Base-by-base conservation (phyloP, 2,329 filamentous ascomycete species). In the Sordariomycetes sp. region DNA sequence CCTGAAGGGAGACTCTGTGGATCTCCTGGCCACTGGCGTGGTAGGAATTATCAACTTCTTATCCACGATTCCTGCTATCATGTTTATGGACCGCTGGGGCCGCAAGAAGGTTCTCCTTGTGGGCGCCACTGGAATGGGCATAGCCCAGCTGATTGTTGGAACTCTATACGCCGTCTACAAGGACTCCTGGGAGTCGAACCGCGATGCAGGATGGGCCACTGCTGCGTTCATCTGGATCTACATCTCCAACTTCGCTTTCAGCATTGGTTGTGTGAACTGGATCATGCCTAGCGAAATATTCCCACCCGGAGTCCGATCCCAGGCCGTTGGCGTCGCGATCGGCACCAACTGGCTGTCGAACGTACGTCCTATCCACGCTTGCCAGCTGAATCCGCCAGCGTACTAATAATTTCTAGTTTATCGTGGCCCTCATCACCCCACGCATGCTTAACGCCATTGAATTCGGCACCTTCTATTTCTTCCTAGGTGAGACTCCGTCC, bases 191-290 rank as follows among this genome's bases (percentile, higher is more conserved):
- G 62, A 64, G 1, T 55, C 62, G 4, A 61, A 69, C 40, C 63
- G 60, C 16, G 62, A 60, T 1, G 63, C 63, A 4, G 67, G 64
- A n/a, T 68, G 67, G 67, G 64, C 64, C 1, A 65, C 61, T 14
- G 66, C 68, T n/a, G 62, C 61, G 0, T 68, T 69, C 53, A 57
- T 68, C 14, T 61, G 60, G 60, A 48, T 82, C 55, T 85, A 83
- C 65, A 84, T 85, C 75, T 66, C 82, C 46, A 69, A 72, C 2
- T 88, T 86, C 60, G 83, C 82, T 2, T 78, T 76, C 0, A 77
- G 76, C 0, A 87, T 81, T 79, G 79, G 78, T 0, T 77, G 78
- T 2, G 73, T 80, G 0, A 73, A 71, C 1, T 79, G 74, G 76
- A 73, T 70, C 3, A 67, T 78, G 63, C 67, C 77, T 0, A 66